Evolutionary conservation across 106 monocot species (phyloP).

Genomic region (Acanthochlamys bracteata): DNA sequence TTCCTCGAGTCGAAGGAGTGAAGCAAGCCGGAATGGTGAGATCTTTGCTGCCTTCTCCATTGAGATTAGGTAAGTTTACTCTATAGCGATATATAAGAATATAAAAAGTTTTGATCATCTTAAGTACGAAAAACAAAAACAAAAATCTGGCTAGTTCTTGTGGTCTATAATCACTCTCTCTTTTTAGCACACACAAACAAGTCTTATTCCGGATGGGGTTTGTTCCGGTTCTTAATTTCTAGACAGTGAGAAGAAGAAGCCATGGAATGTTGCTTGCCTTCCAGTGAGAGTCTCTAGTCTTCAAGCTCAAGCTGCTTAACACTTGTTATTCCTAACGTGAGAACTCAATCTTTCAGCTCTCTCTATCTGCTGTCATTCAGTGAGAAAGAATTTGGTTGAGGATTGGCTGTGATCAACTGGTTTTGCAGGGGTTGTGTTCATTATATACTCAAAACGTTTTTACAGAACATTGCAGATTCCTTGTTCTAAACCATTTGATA

Average conservation of each 20-base stretch:
- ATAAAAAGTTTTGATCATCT: too few relatives aligned
- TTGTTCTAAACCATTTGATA: slow-evolving; percentile 23
- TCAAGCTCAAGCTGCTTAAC: neutral
- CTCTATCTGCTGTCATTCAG: neutral
- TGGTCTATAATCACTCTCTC: too few relatives aligned
- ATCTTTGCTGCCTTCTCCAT: slow-evolving; percentile 28
- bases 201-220: too few relatives aligned
- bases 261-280: neutral
- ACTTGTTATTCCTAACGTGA: neutral
- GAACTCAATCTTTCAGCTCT: neutral
- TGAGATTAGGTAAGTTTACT: neutral
- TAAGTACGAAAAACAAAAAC: too few relatives aligned
- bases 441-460: slow-evolving; percentile 14
- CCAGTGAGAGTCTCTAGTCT: neutral
- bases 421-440: slow-evolving; percentile 35
- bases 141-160: too few relatives aligned
- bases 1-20: slow-evolving; percentile 57
- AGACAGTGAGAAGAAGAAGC: neutral
- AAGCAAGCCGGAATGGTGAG: slow-evolving; percentile 64
- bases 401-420: neutral
- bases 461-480: slow-evolving; percentile 17
- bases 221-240: too few relatives aligned
- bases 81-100: too few relatives aligned
- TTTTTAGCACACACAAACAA: too few relatives aligned
- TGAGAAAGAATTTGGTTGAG: neutral